Base-by-base conservation (phyloP, 148 eudicot genomes). In the Rhododendron ferrugineum region DNA sequence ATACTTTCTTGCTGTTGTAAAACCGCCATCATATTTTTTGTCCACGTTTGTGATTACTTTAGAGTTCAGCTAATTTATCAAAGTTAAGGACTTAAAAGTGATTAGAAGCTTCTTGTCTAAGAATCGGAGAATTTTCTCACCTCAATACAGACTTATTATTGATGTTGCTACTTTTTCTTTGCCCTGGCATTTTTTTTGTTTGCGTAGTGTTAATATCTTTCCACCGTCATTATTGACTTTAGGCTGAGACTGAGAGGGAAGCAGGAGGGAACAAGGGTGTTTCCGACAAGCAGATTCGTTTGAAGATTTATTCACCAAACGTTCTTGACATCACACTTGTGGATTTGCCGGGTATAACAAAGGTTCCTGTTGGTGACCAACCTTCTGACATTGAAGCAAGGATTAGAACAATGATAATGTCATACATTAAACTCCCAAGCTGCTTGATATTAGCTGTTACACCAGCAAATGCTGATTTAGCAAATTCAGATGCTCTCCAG, bases 351-450 rank as follows among this genome's bases (percentile, higher is more conserved):
- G 98, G 98, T 30, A 80, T 95, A 83, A 95, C 98, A 47, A 95
- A 93, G 88, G 98, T 95, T 87, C 98, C 98, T 78, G 98, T 95
- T 87, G 98, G 98, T 87, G 98, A 95, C 83, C 98, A 95, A 88
- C 98, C 98, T 78, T 87, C 98, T 49, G 98, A 95, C 90, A 93
- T 95, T 85, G 98, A 95, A 89, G 91, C 92, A 82, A 90, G 95
- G 42, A 95, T 95, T 83, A 91, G 98, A 84, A 94, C 96, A 58
- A 95, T 95, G 98, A 95, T 95, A 86, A 92, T 92, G 93, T 91
- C 95, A 47, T 92, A 91, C 78, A 95, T 95, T 83, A 92, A 92
- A 88, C 86, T 87, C 34, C 91, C 91, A 85, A 93, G 90, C 87
- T 94, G 96, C 84, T 86, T 95, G 84, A 94, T 95, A 88, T 86